Conservation (phyloP, 2,329 filamentous ascomycete genomes). For the Exophiala aquamarina region DNA sequence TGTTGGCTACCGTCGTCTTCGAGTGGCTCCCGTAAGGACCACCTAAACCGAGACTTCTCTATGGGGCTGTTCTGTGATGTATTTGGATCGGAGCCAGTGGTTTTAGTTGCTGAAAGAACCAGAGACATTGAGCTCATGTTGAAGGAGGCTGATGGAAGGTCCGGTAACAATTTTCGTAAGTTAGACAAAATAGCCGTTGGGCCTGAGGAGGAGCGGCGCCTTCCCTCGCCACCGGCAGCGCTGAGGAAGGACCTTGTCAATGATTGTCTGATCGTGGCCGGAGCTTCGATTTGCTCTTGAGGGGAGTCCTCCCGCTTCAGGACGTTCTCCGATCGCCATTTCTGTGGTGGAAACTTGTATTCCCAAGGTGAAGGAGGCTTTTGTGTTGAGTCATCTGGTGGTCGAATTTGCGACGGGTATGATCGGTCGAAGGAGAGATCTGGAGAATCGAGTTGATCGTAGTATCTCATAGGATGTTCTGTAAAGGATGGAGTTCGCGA, state of each 20-base stretch:
- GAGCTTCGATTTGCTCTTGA: not conserved
- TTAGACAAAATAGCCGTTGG: constrained; percentile 15
- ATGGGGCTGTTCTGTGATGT: constrained; percentile 11
- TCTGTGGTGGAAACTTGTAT: constrained; percentile 1
- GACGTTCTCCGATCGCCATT: constrained; percentile 3
- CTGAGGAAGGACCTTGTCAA: constrained; percentile 11
- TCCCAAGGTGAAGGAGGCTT: not conserved
- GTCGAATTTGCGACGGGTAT: constrained; percentile 2
- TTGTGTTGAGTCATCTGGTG: not conserved
- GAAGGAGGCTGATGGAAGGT: constrained; percentile 16
- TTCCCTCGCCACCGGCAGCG: constrained; percentile 6
- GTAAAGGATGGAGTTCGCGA: not conserved
- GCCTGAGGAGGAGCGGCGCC: constrained; percentile 13
- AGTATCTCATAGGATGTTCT: not conserved
- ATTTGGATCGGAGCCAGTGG: constrained; percentile 3
- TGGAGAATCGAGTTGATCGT: not conserved
- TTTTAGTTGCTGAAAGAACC: constrained; percentile 5
- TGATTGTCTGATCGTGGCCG: constrained; percentile 6
- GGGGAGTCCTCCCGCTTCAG: not conserved
- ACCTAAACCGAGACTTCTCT: constrained; percentile 8
- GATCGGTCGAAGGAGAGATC: not conserved
- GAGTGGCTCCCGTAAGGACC: constrained; percentile 7
- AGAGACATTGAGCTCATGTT: constrained; percentile 18
- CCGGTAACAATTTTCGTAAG: constrained; percentile 19
- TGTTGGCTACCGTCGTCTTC: constrained; percentile 1